phyloP scores from a whole-genome alignment of 805 yeast genomes.

The Ogataea populi-albae region DNA sequence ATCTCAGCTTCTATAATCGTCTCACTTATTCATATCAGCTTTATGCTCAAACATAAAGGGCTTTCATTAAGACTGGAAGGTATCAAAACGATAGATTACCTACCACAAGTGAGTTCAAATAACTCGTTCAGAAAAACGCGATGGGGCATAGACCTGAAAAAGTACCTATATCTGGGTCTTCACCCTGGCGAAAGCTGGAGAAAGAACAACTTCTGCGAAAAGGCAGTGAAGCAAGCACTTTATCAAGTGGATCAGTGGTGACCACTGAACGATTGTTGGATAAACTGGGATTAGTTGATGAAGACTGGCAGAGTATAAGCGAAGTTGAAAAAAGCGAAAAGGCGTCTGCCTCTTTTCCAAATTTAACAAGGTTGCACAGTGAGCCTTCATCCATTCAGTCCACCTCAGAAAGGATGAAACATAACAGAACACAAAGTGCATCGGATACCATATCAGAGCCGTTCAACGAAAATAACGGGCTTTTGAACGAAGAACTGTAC shows the following conservation, averaged over 20 bases:
- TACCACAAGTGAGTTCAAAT: no score
- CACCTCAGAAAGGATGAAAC: no score
- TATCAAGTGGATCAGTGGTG: slow-evolving; percentile 25
- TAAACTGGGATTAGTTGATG: slow-evolving; percentile 31
- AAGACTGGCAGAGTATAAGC: slow-evolving; percentile 26
- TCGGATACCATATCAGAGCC: no score
- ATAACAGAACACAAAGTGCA: no score
- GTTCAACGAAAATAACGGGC: neutral
- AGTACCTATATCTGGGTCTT: slow-evolving; percentile 5
- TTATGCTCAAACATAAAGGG: no score
- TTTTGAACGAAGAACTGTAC: neutral
- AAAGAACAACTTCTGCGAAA: slow-evolving; percentile 3
- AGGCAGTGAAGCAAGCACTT: slow-evolving; percentile 19
- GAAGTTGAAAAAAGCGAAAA: slow-evolving; percentile 7
- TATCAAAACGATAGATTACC: no score
- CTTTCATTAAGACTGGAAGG: no score
- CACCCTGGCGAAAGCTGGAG: slow-evolving; percentile 16
- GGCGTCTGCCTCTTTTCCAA: no score
- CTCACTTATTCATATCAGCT: no score
- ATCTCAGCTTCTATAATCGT: no score
- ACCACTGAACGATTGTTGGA: slow-evolving; percentile 34
- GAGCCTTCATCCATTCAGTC: no score
- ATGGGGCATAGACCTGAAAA: slow-evolving; percentile 5
- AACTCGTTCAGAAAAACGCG: neutral
- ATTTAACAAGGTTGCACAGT: no score